Base-by-base conservation (phyloP, 139 green algal genomes). In the Mychonastes homosphaera region DNA sequence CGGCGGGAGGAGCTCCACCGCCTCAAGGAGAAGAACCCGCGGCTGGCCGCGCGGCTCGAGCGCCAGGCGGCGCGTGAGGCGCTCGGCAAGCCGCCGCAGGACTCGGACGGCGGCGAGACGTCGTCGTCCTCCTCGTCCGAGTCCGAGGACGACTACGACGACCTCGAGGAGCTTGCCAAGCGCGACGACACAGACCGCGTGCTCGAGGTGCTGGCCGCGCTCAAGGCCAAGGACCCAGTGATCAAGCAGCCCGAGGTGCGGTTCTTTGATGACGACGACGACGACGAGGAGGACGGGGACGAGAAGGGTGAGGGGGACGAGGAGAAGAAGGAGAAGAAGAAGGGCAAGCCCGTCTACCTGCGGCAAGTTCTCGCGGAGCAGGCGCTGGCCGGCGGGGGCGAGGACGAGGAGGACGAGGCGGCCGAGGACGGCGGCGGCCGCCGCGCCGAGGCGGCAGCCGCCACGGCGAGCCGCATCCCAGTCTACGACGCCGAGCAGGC, bases 361-460 rank as follows among this genome's bases (percentile, higher is more conserved):
- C 90, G 89, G 57, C 82, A 94, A 43, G 65, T 94, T 2, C 45
- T 89, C 16, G 84, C 83, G 6, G 62, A 84, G 59, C 80, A 87
- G 75, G 75, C 78, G 49, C 30, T 50, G 23, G 24, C 38, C 32
- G 35, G 3, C 10, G n/a, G 18, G 24, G 6, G 26, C 23, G 16
- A 9, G 27, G 23, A 21, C 9, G 3, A 26, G 10, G n/a, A n/a
- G n/a, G n/a, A n/a, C n/a, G n/a, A n/a, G n/a, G n/a, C n/a, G n/a
- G n/a, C n/a, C n/a, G n/a, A n/a, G n/a, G n/a, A n/a, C n/a, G n/a
- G n/a, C n/a, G n/a, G n/a, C n/a, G n/a, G n/a, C n/a, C n/a, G n/a
- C n/a, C n/a, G n/a, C n/a, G n/a, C n/a, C n/a, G n/a, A n/a, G n/a
- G n/a, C n/a, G n/a, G n/a, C n/a, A n/a, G n/a, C n/a, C n/a, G n/a